Evolutionary conservation across 164 flowering plant species (phyloP), one percentile per base, ranked within the genome.

Genomic region (Sextonia rubra): DNA sequence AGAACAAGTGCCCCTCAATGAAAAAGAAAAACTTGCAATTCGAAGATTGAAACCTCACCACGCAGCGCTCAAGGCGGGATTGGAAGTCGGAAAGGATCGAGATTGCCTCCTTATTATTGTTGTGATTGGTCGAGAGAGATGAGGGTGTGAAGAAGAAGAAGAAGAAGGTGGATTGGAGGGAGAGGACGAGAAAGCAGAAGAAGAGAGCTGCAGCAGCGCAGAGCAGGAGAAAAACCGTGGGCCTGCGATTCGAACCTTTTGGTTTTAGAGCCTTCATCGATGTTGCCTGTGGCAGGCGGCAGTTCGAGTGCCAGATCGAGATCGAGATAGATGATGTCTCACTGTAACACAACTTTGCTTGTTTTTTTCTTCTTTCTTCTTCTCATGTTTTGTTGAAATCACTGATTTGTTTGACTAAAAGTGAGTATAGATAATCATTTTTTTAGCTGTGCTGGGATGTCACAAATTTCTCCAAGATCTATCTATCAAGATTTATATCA

Each of bases 21-120:
- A 52, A 15, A 52, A 14, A 52, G 14, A 17, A 52, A 20, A 15
- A 2, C n/a, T 37, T 1, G 69, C 27, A 44, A 23, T 24, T 55
- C 9, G 8, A 7, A 71, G 66, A 24, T 15, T 52, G 52, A 60
- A 15, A 37, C 68, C 90, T 69, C 23, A 95, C 99, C 87, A 96
- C 91, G 77, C 98, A 93, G 81, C 91, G 93, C 80, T 88, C 89
- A 60, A 93, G 83, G 65, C 25, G 76, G 63, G 90, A 82, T 80
- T 96, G 98, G 69, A 92, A 96, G 70, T 85, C 78, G 1, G 83
- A 84, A 20, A 95, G 82, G 25, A 64, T 12, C 17, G 71, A 76
- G 44, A 37, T 7, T 66, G 52, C 72, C 61, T 74, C 66, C 47
- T 90, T 91, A 7, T 37, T 85, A 25, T 7, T 24, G 47, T 22